Evolutionary conservation across 768 basidiomycete genomes (phyloP).

Genomic region (Calocybe gangraenosa): DNA sequence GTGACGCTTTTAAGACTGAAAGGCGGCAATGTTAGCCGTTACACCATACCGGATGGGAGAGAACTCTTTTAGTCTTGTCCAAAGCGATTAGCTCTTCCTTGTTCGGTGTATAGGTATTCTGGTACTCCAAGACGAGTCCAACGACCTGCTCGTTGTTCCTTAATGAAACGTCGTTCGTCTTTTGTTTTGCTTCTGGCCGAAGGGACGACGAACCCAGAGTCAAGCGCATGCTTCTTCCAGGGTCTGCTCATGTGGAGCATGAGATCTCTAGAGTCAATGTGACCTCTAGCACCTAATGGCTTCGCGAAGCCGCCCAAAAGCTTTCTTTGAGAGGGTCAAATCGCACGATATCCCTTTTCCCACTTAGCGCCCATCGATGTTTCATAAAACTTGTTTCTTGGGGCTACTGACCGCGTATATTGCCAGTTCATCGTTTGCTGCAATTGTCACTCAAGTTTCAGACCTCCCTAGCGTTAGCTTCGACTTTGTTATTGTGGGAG

Average conservation of each 20-base stretch:
- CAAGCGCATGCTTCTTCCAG: too few species aligned
- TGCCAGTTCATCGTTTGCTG: conserved; percentile 1
- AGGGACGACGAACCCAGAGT: neutral
- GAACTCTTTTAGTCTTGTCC: neutral
- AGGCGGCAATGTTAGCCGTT: conserved; percentile 60
- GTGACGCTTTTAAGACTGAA: conserved; percentile 32
- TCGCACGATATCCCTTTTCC: neutral
- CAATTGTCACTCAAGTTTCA: conserved; percentile 3
- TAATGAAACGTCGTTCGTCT: too few species aligned
- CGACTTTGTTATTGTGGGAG: conserved; percentile 24
- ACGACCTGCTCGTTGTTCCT: too few species aligned
- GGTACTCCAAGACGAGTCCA: too few species aligned
- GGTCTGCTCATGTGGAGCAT: neutral
- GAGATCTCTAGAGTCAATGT: neutral
- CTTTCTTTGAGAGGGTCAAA: neutral
- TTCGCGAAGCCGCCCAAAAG: neutral
- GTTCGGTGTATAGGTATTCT: neutral
- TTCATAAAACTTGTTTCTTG: neutral
- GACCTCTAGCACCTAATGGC: neutral
- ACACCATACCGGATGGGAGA: conserved; percentile 37
- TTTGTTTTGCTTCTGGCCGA: neutral
- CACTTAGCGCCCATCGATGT: neutral
- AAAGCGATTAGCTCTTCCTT: neutral
- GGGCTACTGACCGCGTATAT: neutral
- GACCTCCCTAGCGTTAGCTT: conserved; percentile 13